Evolutionary conservation across 2,329 filamentous ascomycete genomes (phyloP).

Genomic region (Nemania abortiva): DNA sequence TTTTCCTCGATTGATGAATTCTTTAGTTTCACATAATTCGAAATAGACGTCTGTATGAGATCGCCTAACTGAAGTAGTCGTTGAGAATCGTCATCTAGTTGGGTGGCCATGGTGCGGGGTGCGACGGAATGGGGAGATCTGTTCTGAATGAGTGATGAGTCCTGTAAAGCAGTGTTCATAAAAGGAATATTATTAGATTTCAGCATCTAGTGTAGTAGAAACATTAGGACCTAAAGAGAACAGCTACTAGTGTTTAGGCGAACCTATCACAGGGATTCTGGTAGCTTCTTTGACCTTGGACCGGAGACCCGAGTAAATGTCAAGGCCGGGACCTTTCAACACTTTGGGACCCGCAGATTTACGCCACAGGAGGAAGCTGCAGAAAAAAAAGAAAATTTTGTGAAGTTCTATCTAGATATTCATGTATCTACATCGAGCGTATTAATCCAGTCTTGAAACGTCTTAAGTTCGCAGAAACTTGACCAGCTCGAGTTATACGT

Average conservation of each 20-base stretch:
- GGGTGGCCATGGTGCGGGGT: slow-evolving; percentile 23
- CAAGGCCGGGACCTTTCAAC: slow-evolving; percentile 12
- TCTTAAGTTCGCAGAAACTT: neutral
- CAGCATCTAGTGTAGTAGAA: neutral
- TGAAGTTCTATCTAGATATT: neutral
- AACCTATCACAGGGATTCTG: neutral
- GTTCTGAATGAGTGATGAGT: neutral
- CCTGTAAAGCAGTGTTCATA: neutral
- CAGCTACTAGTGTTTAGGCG: neutral
- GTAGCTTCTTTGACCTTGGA: slow-evolving; percentile 14
- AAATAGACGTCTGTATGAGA: slow-evolving; percentile 39
- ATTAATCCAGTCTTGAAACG: neutral
- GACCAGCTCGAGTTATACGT: neutral
- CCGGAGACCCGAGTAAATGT: slow-evolving; percentile 22
- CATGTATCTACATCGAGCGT: neutral
- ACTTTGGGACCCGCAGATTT: slow-evolving; percentile 11
- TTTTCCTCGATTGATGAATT: slow-evolving; percentile 6
- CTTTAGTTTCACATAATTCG: slow-evolving; percentile 28
- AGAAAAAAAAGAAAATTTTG: no score
- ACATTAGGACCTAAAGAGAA: neutral
- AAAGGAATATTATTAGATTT: neutral
- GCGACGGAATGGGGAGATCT: neutral
- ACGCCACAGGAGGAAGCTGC: neutral
- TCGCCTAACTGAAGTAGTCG: slow-evolving; percentile 38
- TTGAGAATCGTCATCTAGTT: slow-evolving; percentile 28